Base-by-base conservation (phyloP, 257 asterid species). In the Solanum lycopersicoides region DNA sequence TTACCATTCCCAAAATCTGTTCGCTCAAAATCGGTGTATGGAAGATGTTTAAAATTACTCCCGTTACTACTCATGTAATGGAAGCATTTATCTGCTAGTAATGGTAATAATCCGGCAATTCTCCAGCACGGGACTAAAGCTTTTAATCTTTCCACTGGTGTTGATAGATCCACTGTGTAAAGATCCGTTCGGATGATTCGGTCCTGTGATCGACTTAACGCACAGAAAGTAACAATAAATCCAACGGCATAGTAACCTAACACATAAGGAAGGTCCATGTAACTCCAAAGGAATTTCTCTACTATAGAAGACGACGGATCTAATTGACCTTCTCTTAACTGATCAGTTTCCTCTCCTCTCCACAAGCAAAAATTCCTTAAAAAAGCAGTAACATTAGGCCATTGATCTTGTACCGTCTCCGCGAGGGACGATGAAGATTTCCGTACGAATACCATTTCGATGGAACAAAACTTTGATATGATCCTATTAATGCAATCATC, bases 271-370 rank as follows among this genome's bases (percentile, higher is more conserved):
- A 92, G 86, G 59, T 92, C 94, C 18, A 73, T 75, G 68, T 75
- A 92, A 47, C 89, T 92, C 94, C 94, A 92, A 18, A 88, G 53
- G 0, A 92, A 86, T 83, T 92, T 92, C 74, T 92, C 93, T 13
- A 92, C 91, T 2, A 92, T 77, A 6, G 91, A 88, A 44, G 91
- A 87, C 3, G 93, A 88, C 5, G 94, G 94, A 69, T 90, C 92
- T 16, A 47, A 21, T 9, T 88, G 93, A 12, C 91, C 94, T 84
- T 92, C 94, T 63, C 89, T 91, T n/a, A 87, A 39, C 59, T 88
- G 90, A 87, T 89, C 91, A 30, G 90, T 88, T 59, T 92, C 93
- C 60, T 92, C 93, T 45, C 94, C 94, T 74, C 94, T 88, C 94
- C 94, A 92, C 85, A 92, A 73, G 86, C 94, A 92, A 56, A 92